Base-by-base conservation (phyloP, 2,329 filamentous ascomycete genomes). In the Pseudocercospora pini-densiflorae region DNA sequence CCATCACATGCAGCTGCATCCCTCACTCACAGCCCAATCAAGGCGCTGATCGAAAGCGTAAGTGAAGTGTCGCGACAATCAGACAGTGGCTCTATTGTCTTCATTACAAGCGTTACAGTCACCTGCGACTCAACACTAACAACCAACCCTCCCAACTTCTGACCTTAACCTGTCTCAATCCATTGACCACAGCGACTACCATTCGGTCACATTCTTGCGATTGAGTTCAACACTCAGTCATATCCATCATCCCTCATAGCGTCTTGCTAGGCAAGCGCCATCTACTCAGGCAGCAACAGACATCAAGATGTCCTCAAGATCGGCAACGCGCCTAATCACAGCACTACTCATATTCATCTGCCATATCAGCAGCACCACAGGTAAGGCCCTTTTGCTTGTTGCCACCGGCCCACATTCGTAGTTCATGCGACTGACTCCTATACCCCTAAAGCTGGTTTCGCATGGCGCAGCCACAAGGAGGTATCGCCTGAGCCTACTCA, bases 31-130 rank as follows among this genome's bases (percentile, higher is more conserved):
- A 23, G 27, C n/a, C 53, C 27, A 23, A 55, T 27, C 12, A 19
- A 23, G 12, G 53, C 53, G 24, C 53, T 55, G n/a, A 21, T 23
- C 19, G 29, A 24, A 36, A 43, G 55, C n/a, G 55, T 58, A 58
- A 58, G 55, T 58, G 29, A 40, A 36, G 29, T 36, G 55, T 58
- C 55, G 55, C 55, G n/a, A 43, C 55, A 58, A 24, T 58, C 55
- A 36, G 19, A 58, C 3, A 5, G 24, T 27, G 21, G 21, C n/a
- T 36, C 55, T 40, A 43, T 58, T 40, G 55, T 58, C 55, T 58
- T 58, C 55, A 23, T 23, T 27, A 58, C 55, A 40, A 21, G 31
- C 31, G 1, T 27, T 27, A 5, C 24, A 10, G 27, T 8, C 27
- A n/a, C 24, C 27, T 27, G 24, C 51, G 51, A 24, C 51, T n/a